Conservation (phyloP, 495 filamentous ascomycete genomes). For the Aspergillus olivimuriae region DNA sequence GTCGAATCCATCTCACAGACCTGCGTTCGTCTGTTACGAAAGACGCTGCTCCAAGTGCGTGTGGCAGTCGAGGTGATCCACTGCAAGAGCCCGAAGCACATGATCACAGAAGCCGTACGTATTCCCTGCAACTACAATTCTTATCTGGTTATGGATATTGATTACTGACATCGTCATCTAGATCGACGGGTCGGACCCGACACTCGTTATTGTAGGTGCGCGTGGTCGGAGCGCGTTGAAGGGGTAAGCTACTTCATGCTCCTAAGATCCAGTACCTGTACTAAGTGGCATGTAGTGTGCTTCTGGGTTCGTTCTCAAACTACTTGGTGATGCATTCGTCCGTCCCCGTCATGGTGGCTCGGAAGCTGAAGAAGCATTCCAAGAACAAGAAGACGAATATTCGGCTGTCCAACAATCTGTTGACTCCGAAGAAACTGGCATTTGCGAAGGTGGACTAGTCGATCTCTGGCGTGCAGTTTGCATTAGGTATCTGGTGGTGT, state of each 20-base stretch:
- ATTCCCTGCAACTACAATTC: background rate
- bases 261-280: too few relatives aligned
- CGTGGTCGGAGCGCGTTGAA: conserved; percentile 86
- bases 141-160: too few relatives aligned
- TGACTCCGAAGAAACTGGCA: conserved; percentile 55
- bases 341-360: conserved; percentile 93
- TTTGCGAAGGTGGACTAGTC: conserved; percentile 65
- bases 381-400: conserved; percentile 57
- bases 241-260: too few relatives aligned
- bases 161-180: too few relatives aligned
- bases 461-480: too few relatives aligned
- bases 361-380: conserved; percentile 67
- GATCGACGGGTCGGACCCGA: conserved; percentile 88
- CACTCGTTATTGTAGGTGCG: conserved; percentile 88
- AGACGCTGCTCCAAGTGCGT: conserved; percentile 84
- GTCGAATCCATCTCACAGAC: conserved; percentile 70
- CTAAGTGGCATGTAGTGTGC: conserved; percentile 69
- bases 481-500: too few relatives aligned
- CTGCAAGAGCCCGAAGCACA: conserved; percentile 88
- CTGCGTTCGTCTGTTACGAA: conserved; percentile 76
- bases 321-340: conserved; percentile 94
- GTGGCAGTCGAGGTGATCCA: conserved; percentile 94
- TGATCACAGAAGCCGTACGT: conserved; percentile 72
- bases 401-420: conserved; percentile 67
- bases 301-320: conserved; percentile 95